A percentile compares a stretch with the other conserved stretches of the same genome.
Evolutionary conservation across 257 asterid genomes (phyloP).

Genomic region (Salvia miltiorrhiza): DNA sequence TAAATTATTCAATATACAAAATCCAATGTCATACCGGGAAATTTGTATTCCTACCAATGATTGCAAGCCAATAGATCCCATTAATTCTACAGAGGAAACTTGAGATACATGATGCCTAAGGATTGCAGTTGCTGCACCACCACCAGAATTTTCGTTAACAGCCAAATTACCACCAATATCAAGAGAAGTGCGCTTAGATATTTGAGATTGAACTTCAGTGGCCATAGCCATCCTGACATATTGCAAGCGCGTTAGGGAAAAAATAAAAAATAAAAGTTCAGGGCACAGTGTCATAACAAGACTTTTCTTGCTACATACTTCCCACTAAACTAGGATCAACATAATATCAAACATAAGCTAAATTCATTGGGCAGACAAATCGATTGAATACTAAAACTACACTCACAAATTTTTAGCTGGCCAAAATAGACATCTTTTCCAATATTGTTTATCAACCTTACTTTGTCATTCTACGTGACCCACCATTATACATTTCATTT

Average conservation of each 20-base stretch:
- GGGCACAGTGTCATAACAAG: background rate
- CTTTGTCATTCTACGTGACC: background rate
- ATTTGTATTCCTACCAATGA: constrained; percentile 75
- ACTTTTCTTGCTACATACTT: constrained; percentile 1
- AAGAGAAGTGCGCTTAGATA: constrained; percentile 64
- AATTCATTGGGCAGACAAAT: background rate
- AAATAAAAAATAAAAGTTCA: background rate
- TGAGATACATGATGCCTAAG: constrained; percentile 77
- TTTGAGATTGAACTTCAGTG: constrained; percentile 75
- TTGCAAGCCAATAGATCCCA: constrained; percentile 82
- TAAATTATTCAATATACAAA: background rate
- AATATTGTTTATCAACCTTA: background rate
- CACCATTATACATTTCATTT: background rate
- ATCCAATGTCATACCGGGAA: constrained; percentile 54
- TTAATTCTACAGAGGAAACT: constrained; percentile 64
- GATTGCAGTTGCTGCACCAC: constrained; percentile 74
- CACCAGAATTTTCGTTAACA: constrained; percentile 64
- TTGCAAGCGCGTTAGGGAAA: constrained; percentile 22
- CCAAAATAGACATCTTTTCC: background rate
- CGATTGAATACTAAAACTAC: background rate
- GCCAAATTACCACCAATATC: constrained; percentile 83
- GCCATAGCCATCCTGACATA: constrained; percentile 90
- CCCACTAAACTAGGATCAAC: background rate
- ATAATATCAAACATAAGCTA: constrained; percentile 5
- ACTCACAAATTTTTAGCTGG: background rate